Percentiles rank a stretch among this genome's conserved stretches.
phyloP scores from a whole-genome alignment of 805 yeast genomes.

The Metschnikowia hibisci region DNA sequence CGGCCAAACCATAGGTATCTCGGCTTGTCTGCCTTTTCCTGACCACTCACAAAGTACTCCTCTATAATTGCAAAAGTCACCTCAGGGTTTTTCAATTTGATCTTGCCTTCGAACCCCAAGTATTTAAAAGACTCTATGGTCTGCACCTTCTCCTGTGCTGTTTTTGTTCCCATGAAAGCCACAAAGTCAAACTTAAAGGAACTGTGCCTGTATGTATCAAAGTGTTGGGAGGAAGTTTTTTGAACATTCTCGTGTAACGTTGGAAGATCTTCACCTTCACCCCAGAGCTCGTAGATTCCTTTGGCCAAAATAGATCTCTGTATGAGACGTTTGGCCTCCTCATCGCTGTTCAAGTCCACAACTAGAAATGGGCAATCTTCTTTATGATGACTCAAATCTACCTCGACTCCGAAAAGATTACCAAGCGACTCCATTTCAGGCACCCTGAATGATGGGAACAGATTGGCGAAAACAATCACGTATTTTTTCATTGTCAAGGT shows the following conservation, averaged over 20 bases:
- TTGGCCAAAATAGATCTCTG: constrained; percentile 65
- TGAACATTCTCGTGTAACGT: constrained; percentile 54
- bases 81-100: constrained; percentile 74
- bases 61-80: constrained; percentile 70
- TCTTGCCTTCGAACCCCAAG: constrained; percentile 71
- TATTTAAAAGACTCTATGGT: constrained; percentile 71
- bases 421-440: constrained; percentile 89
- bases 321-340: constrained; percentile 61
- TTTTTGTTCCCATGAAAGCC: constrained; percentile 68
- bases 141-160: constrained; percentile 46
- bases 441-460: constrained; percentile 69
- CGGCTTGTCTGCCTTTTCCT: constrained; percentile 49
- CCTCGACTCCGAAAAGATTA: constrained; percentile 47
- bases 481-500: constrained; percentile 49
- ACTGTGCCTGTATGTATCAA: constrained; percentile 36
- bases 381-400: constrained; percentile 59
- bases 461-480: constrained; percentile 80
- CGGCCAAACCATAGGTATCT: constrained; percentile 70
- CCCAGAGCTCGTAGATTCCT: constrained; percentile 85
- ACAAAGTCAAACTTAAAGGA: constrained; percentile 80
- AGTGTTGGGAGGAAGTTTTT: constrained; percentile 27
- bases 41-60: constrained; percentile 53
- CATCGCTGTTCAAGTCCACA: constrained; percentile 62
- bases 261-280: constrained; percentile 54
- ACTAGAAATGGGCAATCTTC: constrained; percentile 65